Percentiles rank a stretch among this genome's conserved stretches.
These are phyloP conservation scores for Globisporangium rhizosaccharum DNA, from an alignment of 352 stramenopile species.

Conservation along the genomic window DNA sequence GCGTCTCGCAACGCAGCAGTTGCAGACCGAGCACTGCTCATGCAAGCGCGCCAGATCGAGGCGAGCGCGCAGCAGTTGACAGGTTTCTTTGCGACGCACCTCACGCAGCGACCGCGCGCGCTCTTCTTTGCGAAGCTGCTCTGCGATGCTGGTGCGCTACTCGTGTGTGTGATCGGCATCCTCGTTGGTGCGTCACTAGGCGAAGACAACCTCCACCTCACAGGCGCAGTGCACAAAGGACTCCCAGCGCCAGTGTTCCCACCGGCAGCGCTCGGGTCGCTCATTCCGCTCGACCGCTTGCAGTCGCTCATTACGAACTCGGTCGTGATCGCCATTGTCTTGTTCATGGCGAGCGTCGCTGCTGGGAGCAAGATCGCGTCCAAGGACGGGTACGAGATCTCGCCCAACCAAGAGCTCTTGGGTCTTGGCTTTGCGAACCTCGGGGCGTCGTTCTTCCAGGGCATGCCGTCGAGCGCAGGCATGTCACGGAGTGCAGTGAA, in stretches of 20 bases:
- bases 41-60: not conserved
- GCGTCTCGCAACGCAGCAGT: not conserved
- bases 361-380: slow-evolving; percentile 84
- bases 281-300: slow-evolving; percentile 49
- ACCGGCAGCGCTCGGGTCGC: slow-evolving; percentile 29
- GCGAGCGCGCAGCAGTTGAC: not conserved
- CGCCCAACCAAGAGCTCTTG: slow-evolving; percentile 87
- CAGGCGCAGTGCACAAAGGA: slow-evolving; percentile 72
- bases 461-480: slow-evolving; percentile 86
- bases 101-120: slow-evolving; percentile 17
- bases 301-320: slow-evolving; percentile 64
- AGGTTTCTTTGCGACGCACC: slow-evolving; percentile 2
- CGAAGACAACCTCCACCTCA: slow-evolving; percentile 61
- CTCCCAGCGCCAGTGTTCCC: slow-evolving; percentile 47
- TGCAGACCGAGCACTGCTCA: slow-evolving; percentile 1
- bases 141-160: slow-evolving; percentile 58
- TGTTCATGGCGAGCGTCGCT: slow-evolving; percentile 90
- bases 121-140: slow-evolving; percentile 40
- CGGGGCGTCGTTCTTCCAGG: slow-evolving; percentile 81
- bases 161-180: slow-evolving; percentile 80
- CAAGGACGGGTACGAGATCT: slow-evolving; percentile 77
- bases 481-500: slow-evolving; percentile 91
- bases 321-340: slow-evolving; percentile 83
- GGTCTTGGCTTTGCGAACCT: slow-evolving; percentile 90
- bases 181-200: slow-evolving; percentile 51